phyloP scores from a whole-genome alignment of 164 flowering plant genomes.

The Annona squamosa region DNA sequence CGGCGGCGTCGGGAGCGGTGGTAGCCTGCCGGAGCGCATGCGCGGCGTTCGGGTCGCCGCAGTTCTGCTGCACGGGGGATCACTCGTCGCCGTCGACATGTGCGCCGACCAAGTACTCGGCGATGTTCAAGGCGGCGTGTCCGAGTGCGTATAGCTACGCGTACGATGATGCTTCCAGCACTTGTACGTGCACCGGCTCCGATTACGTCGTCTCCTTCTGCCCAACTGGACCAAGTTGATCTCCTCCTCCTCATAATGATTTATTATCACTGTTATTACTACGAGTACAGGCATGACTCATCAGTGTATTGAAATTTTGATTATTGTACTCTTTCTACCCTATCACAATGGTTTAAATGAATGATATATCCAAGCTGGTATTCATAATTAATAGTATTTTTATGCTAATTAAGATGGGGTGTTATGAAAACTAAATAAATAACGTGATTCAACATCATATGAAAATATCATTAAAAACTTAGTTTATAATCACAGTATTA shows the following conservation, averaged over 20 bases:
- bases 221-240: conserved; percentile 18
- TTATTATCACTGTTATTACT: too few relatives aligned
- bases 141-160: conserved; percentile 91
- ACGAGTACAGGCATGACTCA: too few relatives aligned
- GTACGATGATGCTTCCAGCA: conserved; percentile 81
- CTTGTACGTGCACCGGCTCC: conserved; percentile 69
- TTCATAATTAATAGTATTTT: too few relatives aligned
- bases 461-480: too few relatives aligned
- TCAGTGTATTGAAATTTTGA: too few relatives aligned
- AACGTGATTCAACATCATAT: too few relatives aligned
- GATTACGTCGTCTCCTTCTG: conserved; percentile 83
- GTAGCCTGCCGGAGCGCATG: conserved; percentile 95
- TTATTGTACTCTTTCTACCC: too few relatives aligned
- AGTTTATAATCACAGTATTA: too few relatives aligned
- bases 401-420: too few relatives aligned
- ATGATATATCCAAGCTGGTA: too few relatives aligned
- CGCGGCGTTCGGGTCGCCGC: conserved; percentile 57
- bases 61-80: conserved; percentile 80
- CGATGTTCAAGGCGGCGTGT: conserved; percentile 75
- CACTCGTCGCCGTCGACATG: conserved; percentile 65
- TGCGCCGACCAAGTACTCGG: conserved; percentile 61
- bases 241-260: neutral
- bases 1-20: conserved; percentile 27
- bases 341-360: too few relatives aligned
- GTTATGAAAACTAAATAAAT: too few relatives aligned